Evolutionary conservation across 78 protist species (phyloP).

Genomic region (Monocercomonoides exilis): DNA sequence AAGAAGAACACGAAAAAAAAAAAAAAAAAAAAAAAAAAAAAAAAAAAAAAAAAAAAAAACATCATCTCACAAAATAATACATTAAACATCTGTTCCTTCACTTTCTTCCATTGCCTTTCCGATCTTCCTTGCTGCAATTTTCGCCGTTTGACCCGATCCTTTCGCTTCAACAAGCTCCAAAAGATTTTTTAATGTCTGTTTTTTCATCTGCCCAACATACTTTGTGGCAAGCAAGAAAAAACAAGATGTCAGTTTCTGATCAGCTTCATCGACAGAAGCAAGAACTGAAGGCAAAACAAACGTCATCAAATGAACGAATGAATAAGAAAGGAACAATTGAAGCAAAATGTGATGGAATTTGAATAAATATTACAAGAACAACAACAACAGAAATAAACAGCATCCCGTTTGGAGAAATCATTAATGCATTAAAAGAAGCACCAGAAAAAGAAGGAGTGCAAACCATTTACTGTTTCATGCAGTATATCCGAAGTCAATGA

Average conservation of each 20-base stretch:
- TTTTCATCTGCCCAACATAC: too few species aligned
- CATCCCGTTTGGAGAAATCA: not conserved
- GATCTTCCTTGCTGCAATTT: too few species aligned
- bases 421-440: not conserved
- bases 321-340: not conserved
- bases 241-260: not conserved
- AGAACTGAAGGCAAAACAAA: not conserved
- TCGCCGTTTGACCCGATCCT: too few species aligned
- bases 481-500: not conserved
- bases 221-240: not conserved
- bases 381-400: not conserved
- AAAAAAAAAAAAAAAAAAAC: too few species aligned
- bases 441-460: not conserved
- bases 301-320: not conserved
- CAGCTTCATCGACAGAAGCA: not conserved
- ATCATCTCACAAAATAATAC: too few species aligned
- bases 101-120: too few species aligned
- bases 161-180: too few species aligned
- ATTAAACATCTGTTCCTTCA: too few species aligned
- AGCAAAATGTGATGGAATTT: not conserved
- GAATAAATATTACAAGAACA: not conserved
- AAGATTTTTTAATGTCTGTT: too few species aligned
- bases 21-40: too few species aligned
- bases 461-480: not conserved
- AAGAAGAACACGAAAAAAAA: too few species aligned